Evolutionary conservation across 768 basidiomycete genomes (phyloP).

Genomic region (Boletus rubescentipes): DNA sequence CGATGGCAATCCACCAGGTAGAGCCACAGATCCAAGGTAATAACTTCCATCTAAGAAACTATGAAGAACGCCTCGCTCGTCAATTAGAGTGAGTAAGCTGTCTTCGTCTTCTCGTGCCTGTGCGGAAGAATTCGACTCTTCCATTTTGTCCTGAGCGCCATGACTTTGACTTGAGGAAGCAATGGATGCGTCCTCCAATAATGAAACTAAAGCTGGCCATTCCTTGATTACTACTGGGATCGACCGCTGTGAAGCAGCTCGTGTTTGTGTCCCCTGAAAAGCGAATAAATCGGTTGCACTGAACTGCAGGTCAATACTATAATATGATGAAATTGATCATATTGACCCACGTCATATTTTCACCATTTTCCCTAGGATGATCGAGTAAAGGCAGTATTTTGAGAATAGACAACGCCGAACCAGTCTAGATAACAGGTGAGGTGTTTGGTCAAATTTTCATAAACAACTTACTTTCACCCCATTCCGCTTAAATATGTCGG

Average conservation of each 20-base stretch:
- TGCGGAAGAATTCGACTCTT: constrained; percentile 27
- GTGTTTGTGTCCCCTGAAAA: constrained; percentile 68
- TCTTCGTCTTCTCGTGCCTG: constrained; percentile 49
- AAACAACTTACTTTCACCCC: constrained; percentile 54
- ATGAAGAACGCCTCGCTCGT: constrained; percentile 56
- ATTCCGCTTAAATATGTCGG: constrained; percentile 74
- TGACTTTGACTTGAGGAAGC: constrained; percentile 40
- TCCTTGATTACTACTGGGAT: constrained; percentile 59
- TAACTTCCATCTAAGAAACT: constrained; percentile 77
- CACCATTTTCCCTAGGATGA: constrained; percentile 61
- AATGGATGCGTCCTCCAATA: constrained; percentile 61
- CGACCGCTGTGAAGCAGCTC: constrained; percentile 39
- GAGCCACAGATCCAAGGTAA: constrained; percentile 54
- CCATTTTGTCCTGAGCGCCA: constrained; percentile 24
- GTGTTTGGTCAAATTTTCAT: background rate
- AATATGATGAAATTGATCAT: constrained; percentile 2
- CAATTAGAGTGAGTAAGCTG: constrained; percentile 63
- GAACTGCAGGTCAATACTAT: constrained; percentile 18
- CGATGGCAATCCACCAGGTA: constrained; percentile 34
- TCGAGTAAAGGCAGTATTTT: constrained; percentile 72
- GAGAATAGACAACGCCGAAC: constrained; percentile 71
- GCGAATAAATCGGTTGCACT: constrained; percentile 82
- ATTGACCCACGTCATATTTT: constrained; percentile 59
- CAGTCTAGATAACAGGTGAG: constrained; percentile 50
- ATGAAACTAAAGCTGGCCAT: constrained; percentile 68